Base-by-base conservation (phyloP, 148 eudicot species). In the Cornus controversa region DNA sequence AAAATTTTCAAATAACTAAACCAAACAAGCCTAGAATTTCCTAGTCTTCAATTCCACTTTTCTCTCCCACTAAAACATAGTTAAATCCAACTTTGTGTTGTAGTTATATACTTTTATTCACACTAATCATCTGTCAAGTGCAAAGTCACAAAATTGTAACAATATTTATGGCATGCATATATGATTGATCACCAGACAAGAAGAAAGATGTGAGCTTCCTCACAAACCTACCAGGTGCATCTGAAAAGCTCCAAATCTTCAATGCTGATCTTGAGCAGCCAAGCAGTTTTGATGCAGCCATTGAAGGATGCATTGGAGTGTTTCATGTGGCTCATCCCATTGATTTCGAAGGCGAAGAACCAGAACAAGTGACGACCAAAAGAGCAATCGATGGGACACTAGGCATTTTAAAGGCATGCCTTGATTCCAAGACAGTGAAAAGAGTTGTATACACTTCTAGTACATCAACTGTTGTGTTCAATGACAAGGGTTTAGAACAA, bases 261-360 rank as follows among this genome's bases (percentile, higher is more conserved):
- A 16, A 60, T 31, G 89, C 86, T 10, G 89, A 86, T 71, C 85
- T 88, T 8, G 67, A 74, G 57, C 53, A 66, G 0, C 87, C 89
- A 2, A 74, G 76, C 3, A 82, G 76, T 74, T 86, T 86, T 57
- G 67, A 45, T 9, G 75, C 78, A 8, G 78, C 85, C 6, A 76
- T 88, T 1, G n/a, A 74, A 27, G 87, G 91, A n/a, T 88, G 91
- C 82, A 67, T 42, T n/a, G 87, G 89, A 9, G 82, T 88, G 25
- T 88, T 88, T 58, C 87, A 88, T 69, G 71, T 84, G 10, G 89
- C 87, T 23, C 87, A 88, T 60, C 86, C 86, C 0, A 68, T 82
- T 0, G 84, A 82, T 29, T 81, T 79, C 13, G 68, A 62, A 23
- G 80, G 71, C 34, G 73, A 76, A 71, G 85, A 84, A 65, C 18